Evolutionary conservation across 192 early-diverging fungal species (phyloP), one percentile per base, ranked within the genome.

Genomic region (Entomortierella chlamydospora): DNA sequence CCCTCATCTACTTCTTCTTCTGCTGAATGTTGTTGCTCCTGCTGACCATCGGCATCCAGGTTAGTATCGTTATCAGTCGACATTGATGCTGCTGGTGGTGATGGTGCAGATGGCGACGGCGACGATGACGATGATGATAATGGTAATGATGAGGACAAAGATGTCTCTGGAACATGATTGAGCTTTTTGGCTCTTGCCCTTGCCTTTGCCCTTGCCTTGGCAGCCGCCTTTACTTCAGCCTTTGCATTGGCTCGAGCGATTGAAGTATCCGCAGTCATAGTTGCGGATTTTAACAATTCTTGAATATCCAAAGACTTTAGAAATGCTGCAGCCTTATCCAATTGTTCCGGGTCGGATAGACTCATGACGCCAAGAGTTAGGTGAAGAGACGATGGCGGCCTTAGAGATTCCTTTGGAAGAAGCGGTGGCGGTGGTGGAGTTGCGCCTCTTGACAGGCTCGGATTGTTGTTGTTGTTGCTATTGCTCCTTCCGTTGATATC

Each of bases 341-440:
- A 42, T 33, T 53, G 29, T 7, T 25, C 29, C 10, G 61, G 7
- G 30, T n/a, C 25, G 18, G 18, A 5, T 11, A 64, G 11, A 37
- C 61, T 64, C 61, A 64, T 64, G 11, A 64, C 33, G 1, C 61
- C 61, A 22, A 64, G 61, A n/a, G 61, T 64, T 20, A 64, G 28
- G 26, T 64, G 61, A 26, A 64, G 1, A 51, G 30, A 34, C 26
- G 61, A 8, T 13, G 18, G 2, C 1, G 61, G 61, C 49, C 61
- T 4, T 1, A 64, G 61, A 6, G 61, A n/a, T 37, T 64, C 61
- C n/a, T 25, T 49, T 33, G 61, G 61, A 5, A 64, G 47, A 2
- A 30, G 49, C 9, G 49, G 51, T 5, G 60, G 45, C 50, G 45
- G 10, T 34, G 18, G 56, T 34, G 6, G 29, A 34, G 52, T 3